phyloP scores from a whole-genome alignment of 148 eudicot species.

The Tetragonia tetragonoides region DNA sequence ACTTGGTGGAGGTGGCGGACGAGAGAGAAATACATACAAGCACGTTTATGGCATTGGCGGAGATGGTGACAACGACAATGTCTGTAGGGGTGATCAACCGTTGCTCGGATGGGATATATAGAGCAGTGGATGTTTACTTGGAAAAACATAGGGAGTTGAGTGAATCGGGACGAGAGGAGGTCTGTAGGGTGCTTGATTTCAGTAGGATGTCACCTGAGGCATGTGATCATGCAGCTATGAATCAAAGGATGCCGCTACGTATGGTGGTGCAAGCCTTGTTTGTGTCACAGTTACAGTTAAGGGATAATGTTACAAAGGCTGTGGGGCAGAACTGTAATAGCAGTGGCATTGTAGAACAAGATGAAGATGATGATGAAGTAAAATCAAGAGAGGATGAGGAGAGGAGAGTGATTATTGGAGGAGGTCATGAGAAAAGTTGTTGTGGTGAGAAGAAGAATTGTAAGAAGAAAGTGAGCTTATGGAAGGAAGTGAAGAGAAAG shows the following conservation, averaged over 20 bases:
- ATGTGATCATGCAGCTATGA: slow-evolving; percentile 59
- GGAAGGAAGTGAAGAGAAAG: slow-evolving; percentile 84
- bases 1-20: slow-evolving; percentile 56
- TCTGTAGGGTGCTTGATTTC: slow-evolving; percentile 58
- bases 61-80: slow-evolving; percentile 47
- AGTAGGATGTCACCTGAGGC: slow-evolving; percentile 57
- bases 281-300: slow-evolving; percentile 47
- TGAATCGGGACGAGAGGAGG: slow-evolving; percentile 51
- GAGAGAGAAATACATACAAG: slow-evolving; percentile 38
- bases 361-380: slow-evolving; percentile 41
- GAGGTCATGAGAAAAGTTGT: slow-evolving; percentile 24
- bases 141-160: slow-evolving; percentile 52
- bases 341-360: slow-evolving; percentile 14
- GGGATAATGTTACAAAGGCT: slow-evolving; percentile 44
- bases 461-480: slow-evolving; percentile 52
- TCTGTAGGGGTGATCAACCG: slow-evolving; percentile 30
- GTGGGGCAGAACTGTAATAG: slow-evolving; percentile 21
- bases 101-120: slow-evolving; percentile 55
- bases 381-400: not conserved
- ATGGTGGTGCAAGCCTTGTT: slow-evolving; percentile 55
- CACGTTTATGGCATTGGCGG: slow-evolving; percentile 47
- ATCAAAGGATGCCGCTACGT: slow-evolving; percentile 52
- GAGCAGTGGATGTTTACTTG: slow-evolving; percentile 58
- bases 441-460: slow-evolving; percentile 23
- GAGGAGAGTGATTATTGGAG: slow-evolving; percentile 35